These are phyloP conservation scores for Xerophyta viscosa DNA, from an alignment of 106 monocot genomes.

Conservation along the genomic window DNA sequence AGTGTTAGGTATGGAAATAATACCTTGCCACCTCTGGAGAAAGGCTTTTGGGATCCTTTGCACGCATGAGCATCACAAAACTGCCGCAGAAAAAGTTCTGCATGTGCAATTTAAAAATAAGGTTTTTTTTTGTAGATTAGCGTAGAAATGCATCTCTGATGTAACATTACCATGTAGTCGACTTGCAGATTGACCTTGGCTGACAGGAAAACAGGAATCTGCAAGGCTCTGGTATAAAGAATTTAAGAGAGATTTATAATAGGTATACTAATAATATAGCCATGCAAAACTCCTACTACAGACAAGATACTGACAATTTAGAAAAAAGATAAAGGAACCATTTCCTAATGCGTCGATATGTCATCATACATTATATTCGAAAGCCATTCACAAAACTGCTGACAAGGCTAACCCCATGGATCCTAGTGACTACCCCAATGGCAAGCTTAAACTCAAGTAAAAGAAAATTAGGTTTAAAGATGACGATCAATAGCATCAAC, in stretches of 20 bases:
- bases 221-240: conserved; percentile 66
- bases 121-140: not conserved
- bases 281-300: no score
- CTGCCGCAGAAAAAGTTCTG: conserved; percentile 89
- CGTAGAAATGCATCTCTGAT: not conserved
- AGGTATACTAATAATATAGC: no score
- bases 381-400: no score
- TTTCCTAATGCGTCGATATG: no score
- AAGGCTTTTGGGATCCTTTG: conserved; percentile 57
- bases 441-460: no score
- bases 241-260: not conserved
- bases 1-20: not conserved
- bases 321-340: no score
- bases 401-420: no score
- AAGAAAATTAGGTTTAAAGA: no score
- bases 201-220: conserved; percentile 80
- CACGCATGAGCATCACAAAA: conserved; percentile 98
- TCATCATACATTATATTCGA: no score
- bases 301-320: no score
- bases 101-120: conserved; percentile 11
- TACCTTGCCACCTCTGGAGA: conserved; percentile 84
- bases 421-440: no score
- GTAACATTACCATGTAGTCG: conserved; percentile 77
- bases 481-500: no score
- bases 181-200: conserved; percentile 50